A percentile compares a stretch with the other conserved stretches of the same genome.
These are phyloP conservation scores for Neophaeococcomyces mojaviensis DNA, from an alignment of 2,329 filamentous ascomycete genomes.

Conservation along the genomic window DNA sequence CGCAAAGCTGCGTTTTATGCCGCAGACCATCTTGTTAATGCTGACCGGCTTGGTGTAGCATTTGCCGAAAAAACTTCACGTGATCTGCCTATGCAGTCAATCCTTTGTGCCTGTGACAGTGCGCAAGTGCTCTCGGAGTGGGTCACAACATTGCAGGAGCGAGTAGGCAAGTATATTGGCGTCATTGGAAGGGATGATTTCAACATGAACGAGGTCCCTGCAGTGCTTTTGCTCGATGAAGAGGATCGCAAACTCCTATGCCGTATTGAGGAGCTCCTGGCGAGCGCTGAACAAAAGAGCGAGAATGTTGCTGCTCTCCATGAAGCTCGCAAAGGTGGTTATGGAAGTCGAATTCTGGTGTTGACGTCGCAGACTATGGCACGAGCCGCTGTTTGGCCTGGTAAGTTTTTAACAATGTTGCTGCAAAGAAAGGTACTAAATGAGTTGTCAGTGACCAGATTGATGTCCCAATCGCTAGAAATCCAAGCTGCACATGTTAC, in stretches of 20 bases:
- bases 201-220: constrained; percentile 71
- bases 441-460: constrained; percentile 50
- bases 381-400: constrained; percentile 86
- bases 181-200: constrained; percentile 76
- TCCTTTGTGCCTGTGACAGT: constrained; percentile 89
- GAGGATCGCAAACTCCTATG: constrained; percentile 80
- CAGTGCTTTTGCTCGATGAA: constrained; percentile 82
- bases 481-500: constrained; percentile 57
- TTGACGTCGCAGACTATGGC: constrained; percentile 81
- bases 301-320: constrained; percentile 14
- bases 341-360: constrained; percentile 74
- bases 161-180: constrained; percentile 82
- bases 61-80: constrained; percentile 77
- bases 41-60: constrained; percentile 75
- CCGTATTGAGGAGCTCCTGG: constrained; percentile 73
- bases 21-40: constrained; percentile 81
- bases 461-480: constrained; percentile 60
- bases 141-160: constrained; percentile 86
- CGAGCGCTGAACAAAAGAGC: constrained; percentile 66
- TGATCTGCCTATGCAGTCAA: constrained; percentile 81
- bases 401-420: constrained; percentile 44
- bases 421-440: constrained; percentile 25
- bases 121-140: constrained; percentile 91
- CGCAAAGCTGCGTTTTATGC: constrained; percentile 94
- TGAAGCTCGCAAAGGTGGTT: constrained; percentile 55